phyloP scores from a whole-genome alignment of 257 asterid genomes.

The Gardenia jasminoides region DNA sequence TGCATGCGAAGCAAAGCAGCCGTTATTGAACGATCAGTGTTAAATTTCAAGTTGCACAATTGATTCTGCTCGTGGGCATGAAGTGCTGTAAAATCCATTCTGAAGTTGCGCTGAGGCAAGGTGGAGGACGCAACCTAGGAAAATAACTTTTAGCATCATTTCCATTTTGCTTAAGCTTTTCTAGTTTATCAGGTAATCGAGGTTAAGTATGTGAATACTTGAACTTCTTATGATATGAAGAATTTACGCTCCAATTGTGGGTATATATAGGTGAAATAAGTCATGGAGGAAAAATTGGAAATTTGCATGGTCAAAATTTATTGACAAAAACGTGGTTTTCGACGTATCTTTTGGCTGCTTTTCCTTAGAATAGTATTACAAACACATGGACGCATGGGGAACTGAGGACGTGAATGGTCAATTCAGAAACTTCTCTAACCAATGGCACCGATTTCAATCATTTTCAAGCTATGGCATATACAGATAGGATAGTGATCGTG shows the following conservation, averaged over 20 bases:
- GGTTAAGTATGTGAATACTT: not conserved
- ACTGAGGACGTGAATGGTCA: not conserved
- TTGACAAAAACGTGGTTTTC: not conserved
- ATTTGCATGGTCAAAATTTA: not conserved
- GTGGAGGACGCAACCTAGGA: constrained; percentile 28
- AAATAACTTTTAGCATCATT: constrained; percentile 9
- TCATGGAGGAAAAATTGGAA: not conserved
- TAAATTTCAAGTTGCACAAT: constrained; percentile 44
- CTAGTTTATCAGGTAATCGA: constrained; percentile 20
- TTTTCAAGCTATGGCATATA: not conserved
- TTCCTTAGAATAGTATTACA: too few relatives aligned
- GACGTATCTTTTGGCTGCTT: not conserved
- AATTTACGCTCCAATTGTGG: constrained; percentile 29
- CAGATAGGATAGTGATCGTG: too few relatives aligned
- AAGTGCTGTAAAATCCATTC: constrained; percentile 52
- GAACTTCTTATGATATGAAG: too few relatives aligned
- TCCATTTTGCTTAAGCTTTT: constrained; percentile 25
- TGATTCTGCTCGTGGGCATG: constrained; percentile 56
- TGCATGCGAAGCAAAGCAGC: constrained; percentile 83
- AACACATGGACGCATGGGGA: not conserved
- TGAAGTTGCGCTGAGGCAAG: constrained; percentile 47
- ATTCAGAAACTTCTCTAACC: not conserved
- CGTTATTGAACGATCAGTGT: constrained; percentile 52
- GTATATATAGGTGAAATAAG: not conserved
- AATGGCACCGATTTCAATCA: not conserved